phyloP scores from a whole-genome alignment of 2,329 filamentous ascomycete species.

The Phialophora chinensis region DNA sequence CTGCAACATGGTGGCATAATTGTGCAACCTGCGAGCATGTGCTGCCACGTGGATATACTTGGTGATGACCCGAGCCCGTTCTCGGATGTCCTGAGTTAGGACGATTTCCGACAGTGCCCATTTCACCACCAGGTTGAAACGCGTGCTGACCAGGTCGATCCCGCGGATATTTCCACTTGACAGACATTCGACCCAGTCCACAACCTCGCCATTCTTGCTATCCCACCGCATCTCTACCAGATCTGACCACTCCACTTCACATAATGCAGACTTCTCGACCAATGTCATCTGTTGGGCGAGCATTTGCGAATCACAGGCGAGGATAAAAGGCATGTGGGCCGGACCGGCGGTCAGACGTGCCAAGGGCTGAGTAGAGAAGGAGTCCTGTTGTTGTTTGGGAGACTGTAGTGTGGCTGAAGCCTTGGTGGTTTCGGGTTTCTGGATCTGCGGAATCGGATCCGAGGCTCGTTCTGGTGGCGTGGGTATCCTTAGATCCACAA shows the following conservation, averaged over 20 bases:
- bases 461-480: constrained; percentile 46
- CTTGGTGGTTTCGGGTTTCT: constrained; percentile 3
- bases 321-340: constrained; percentile 65
- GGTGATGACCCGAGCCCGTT: constrained; percentile 65
- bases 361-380: constrained; percentile 20
- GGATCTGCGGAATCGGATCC: constrained; percentile 41
- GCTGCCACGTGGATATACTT: constrained; percentile 69
- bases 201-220: constrained; percentile 57
- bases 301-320: constrained; percentile 66
- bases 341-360: constrained; percentile 33
- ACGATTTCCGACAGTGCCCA: constrained; percentile 69
- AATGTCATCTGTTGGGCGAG: constrained; percentile 69
- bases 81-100: constrained; percentile 62
- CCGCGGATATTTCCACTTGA: constrained; percentile 58
- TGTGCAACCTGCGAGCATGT: constrained; percentile 63
- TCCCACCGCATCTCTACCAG: constrained; percentile 69
- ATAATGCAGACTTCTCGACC: constrained; percentile 68
- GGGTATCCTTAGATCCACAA: constrained; percentile 49
- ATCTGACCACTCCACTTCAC: constrained; percentile 71
- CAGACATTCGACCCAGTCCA: constrained; percentile 68
- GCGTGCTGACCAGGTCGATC: constrained; percentile 68
- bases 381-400: constrained; percentile 1
- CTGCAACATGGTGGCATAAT: constrained; percentile 71
- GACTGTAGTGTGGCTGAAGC: not conserved
- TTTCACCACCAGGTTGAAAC: constrained; percentile 71